Evolutionary conservation across 2,329 filamentous ascomycete species (phyloP), one percentile per base, ranked within the genome.

Genomic region (Botrytis squamosa): DNA sequence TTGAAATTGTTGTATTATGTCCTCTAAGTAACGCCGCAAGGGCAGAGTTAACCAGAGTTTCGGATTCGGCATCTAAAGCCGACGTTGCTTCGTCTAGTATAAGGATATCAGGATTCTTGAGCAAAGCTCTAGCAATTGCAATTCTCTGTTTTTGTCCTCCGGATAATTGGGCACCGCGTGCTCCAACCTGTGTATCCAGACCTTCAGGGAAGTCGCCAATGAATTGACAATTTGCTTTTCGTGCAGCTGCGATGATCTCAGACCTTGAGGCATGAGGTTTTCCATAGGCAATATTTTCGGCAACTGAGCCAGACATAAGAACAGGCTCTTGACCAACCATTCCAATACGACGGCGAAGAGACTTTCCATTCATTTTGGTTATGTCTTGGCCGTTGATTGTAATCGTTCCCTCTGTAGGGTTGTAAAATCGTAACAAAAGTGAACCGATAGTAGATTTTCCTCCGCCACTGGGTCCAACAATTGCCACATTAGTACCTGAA

Each of bases 111-210:
- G 97, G 97, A 76, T 98, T 90, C 83, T 98, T 98, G 78, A 99
- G 90, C 42, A 99, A 87, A 20, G 96, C 96, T 72, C 97, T 90
- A 8, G 96, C 96, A 82, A 99, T 99, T 55, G 96, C 96, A 79
- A 99, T 98, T 76, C 96, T 92, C 83, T 99, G 96, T 84, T 98
- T 98, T 83, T 99, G 96, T 0, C 96, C 96, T 70, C 96, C 96
- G 14, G 94, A 98, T 0, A 99, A 88, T 83, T 98, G 95, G 2
- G 95, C 95, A 49, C 96, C 96, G 77, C 96, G 89, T 25, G 95
- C 92, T 71, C 97, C 97, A 44, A 97, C 96, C 76, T 93, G 92
- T 0, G 96, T 99, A 80, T 99, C 95, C 10, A 99, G 88, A 7
- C 96, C 96, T 74, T 98, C 94, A 42, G 96, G 96, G 78, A 99